Base-by-base conservation (phyloP, 306 rosid genomes). In the Alnus glutinosa region DNA sequence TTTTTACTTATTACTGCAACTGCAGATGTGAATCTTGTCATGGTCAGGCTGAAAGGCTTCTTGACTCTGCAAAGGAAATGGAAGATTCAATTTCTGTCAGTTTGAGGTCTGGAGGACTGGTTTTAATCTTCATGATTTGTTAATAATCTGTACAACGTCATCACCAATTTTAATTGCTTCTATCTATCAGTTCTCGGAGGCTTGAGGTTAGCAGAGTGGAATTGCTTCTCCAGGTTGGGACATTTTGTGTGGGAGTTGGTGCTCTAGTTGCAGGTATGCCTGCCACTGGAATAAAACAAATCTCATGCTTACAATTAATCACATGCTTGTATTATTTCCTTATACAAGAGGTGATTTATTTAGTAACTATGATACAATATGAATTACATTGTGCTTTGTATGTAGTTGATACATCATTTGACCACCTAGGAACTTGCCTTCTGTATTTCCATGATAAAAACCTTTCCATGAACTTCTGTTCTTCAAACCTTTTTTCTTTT, bases 41-140 rank as follows among this genome's bases (percentile, higher is more conserved):
- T 82, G 99, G 97, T 62, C 99, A 96, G 91, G 92, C 99, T 83
- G 99, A 96, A 86, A 92, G 91, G 86, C 97, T 96, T 87, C 97
- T 96, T 78, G 98, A 96, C 86, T 93, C 96, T 79, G 99, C 99
- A 51, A 96, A 89, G 83, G 99, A 96, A 92, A 93, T 93, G 99
- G 99, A 96, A 85, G 99, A 96, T 89, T 96, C 99, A 70, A 96
- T 96, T 81, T 92, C 90, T 80, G 99, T 96, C 80, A 93, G 79
- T 81, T 88, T 96, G 88, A 96, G 99, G 99, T 96, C 77, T 87
- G 50, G 51, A 7, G 19, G 42, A 18, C 42, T 23, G 72, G 4
- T 78, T 77, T 55, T 71, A n/a, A 59, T 37, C 42, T 23, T 82
- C 72, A 10, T 67, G 14, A 16, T 66, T 70, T 71, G 34, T 73